A percentile compares a stretch with the other conserved stretches of the same genome.
Evolutionary conservation across 441 rosid genomes (phyloP).

Genomic region (Pelargonium cotyledonis): DNA sequence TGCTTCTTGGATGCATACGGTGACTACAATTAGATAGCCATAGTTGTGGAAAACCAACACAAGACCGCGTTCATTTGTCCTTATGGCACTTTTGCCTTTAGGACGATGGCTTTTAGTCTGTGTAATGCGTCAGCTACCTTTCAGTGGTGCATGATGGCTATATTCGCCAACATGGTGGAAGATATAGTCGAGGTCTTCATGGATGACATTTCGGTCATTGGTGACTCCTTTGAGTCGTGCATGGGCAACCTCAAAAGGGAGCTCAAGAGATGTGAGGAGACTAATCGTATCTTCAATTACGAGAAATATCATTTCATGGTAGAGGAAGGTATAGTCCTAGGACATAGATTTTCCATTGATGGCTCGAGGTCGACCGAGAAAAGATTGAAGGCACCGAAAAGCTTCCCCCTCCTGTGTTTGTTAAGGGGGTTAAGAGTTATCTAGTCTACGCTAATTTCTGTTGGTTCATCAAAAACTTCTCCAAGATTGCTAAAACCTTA

Average conservation of each 20-base stretch:
- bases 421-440: too few relatives aligned
- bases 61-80: not conserved
- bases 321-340: too few relatives aligned
- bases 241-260: not conserved
- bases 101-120: not conserved
- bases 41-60: not conserved
- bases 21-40: not conserved
- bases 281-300: not conserved
- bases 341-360: too few relatives aligned
- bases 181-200: too few relatives aligned
- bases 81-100: too few relatives aligned
- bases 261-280: not conserved
- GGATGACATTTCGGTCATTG: not conserved
- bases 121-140: not conserved
- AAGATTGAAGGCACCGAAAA: too few relatives aligned
- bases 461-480: too few relatives aligned
- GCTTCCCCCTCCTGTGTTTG: too few relatives aligned
- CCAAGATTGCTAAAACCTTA: too few relatives aligned
- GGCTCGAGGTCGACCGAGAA: too few relatives aligned
- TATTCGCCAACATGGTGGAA: not conserved
- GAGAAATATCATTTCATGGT: not conserved
- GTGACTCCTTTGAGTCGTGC: not conserved
- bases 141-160: not conserved
- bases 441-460: too few relatives aligned
- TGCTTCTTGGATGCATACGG: not conserved